Conservation (phyloP, 768 basidiomycete genomes). For the Leucosporidium scottii region DNA sequence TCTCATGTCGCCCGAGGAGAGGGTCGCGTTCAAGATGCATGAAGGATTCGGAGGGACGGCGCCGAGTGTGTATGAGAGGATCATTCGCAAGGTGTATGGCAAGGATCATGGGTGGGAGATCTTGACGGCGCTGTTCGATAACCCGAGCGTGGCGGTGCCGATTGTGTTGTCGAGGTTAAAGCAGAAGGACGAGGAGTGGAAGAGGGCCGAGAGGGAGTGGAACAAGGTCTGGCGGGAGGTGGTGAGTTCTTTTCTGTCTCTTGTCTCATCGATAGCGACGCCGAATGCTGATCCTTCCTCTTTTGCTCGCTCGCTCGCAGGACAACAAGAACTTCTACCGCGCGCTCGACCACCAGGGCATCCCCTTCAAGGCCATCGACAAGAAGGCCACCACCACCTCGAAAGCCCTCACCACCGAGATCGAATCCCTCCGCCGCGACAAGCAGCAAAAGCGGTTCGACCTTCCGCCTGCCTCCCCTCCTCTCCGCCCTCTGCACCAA, state of each 20-base stretch:
- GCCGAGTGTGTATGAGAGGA: conserved; percentile 79
- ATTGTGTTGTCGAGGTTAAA: conserved; percentile 85
- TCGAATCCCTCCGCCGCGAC: conserved; percentile 56
- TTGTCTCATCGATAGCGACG: background rate
- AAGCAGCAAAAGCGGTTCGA: conserved; percentile 41
- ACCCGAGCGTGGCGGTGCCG: conserved; percentile 79
- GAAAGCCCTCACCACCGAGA: conserved; percentile 70
- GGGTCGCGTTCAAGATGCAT: conserved; percentile 68
- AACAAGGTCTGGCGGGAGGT: conserved; percentile 95
- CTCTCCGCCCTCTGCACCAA: conserved; percentile 50
- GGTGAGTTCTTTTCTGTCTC: conserved; percentile 37
- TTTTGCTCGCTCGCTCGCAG: background rate
- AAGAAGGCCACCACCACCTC: conserved; percentile 83
- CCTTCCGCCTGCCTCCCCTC: conserved; percentile 41
- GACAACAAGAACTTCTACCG: conserved; percentile 98
- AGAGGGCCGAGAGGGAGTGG: conserved; percentile 87
- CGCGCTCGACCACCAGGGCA: conserved; percentile 90
- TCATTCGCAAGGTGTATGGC: conserved; percentile 89
- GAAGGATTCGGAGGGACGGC: conserved; percentile 78
- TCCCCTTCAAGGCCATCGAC: conserved; percentile 89
- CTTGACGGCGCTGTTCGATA: conserved; percentile 79
- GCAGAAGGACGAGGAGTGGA: conserved; percentile 96
- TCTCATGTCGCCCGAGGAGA: conserved; percentile 81
- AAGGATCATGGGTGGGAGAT: conserved; percentile 67
- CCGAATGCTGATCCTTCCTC: background rate